Percentiles rank a stretch among this genome's conserved stretches.
phyloP scores from a whole-genome alignment of 495 filamentous ascomycete genomes.

The Hyphodiscus hymeniophilus region DNA sequence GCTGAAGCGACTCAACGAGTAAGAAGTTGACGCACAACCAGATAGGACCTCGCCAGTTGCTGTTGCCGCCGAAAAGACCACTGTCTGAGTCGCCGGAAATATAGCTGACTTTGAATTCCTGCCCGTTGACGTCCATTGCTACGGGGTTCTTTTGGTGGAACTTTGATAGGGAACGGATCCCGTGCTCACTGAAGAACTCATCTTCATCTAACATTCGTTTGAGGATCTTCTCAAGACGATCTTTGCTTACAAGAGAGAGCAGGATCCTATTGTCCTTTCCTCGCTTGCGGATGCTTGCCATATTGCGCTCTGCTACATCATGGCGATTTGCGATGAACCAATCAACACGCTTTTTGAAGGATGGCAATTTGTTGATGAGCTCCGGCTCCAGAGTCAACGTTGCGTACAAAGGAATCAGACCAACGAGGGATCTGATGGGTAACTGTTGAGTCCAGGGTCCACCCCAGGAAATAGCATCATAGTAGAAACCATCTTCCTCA shows the following conservation, averaged over 20 bases:
- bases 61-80: constrained; percentile 90
- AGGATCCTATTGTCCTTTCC: constrained; percentile 84
- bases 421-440: constrained; percentile 84
- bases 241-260: constrained; percentile 80
- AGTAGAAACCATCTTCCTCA: constrained; percentile 93
- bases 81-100: constrained; percentile 92
- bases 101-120: constrained; percentile 81
- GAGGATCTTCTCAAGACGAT: constrained; percentile 76
- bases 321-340: constrained; percentile 87
- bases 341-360: constrained; percentile 85
- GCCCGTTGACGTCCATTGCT: constrained; percentile 92
- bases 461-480: constrained; percentile 94
- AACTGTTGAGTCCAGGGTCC: constrained; percentile 88
- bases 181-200: constrained; percentile 84
- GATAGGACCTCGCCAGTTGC: constrained; percentile 91
- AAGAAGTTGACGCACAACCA: constrained; percentile 97
- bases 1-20: constrained; percentile 81
- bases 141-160: constrained; percentile 84
- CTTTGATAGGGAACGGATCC: constrained; percentile 91
- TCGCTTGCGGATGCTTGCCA: constrained; percentile 79
- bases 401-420: constrained; percentile 86
- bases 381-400: constrained; percentile 89
- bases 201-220: constrained; percentile 88
- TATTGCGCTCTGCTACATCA: constrained; percentile 84
- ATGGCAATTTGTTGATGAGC: constrained; percentile 81